Percentiles rank a stretch among this genome's conserved stretches.
Evolutionary conservation across 495 filamentous ascomycete species (phyloP).

Genomic region (Saxophila tyrrhenica): DNA sequence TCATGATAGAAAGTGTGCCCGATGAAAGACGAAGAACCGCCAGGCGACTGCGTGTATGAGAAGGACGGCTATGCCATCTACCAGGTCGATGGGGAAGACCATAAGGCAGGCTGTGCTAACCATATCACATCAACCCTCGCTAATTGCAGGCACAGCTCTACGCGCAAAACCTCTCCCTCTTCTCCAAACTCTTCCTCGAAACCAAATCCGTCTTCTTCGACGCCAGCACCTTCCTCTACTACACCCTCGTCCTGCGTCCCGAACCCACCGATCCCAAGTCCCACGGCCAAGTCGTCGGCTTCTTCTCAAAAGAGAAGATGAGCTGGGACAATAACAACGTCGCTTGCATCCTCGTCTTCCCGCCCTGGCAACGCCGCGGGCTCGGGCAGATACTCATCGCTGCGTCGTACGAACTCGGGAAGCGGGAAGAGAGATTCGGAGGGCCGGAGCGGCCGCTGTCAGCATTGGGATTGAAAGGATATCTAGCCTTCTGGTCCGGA

Average conservation of each 20-base stretch:
- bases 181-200: conserved; percentile 95
- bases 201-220: conserved; percentile 99
- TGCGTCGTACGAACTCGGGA: conserved; percentile 84
- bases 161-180: conserved; percentile 88
- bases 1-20: conserved; percentile 33
- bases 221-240: conserved; percentile 88
- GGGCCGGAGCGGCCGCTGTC: conserved; percentile 90
- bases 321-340: conserved; percentile 98
- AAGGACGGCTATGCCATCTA: conserved; percentile 59
- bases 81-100: conserved; percentile 79
- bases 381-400: conserved; percentile 86
- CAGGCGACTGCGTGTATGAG: conserved; percentile 40
- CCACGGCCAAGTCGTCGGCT: conserved; percentile 59
- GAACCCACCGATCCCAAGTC: conserved; percentile 8
- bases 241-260: conserved; percentile 57
- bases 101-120: conserved; percentile 43
- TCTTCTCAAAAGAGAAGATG: conserved; percentile 97
- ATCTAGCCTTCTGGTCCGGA: conserved; percentile 71
- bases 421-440: conserved; percentile 69
- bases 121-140: background rate
- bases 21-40: conserved; percentile 28
- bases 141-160: conserved; percentile 51
- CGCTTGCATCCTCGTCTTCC: conserved; percentile 92
- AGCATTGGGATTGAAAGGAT: conserved; percentile 67
- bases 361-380: conserved; percentile 84